A percentile compares a stretch with the other conserved stretches of the same genome.
Evolutionary conservation across 352 stramenopile species (phyloP).

Genomic region (Globisporangium nunn): DNA sequence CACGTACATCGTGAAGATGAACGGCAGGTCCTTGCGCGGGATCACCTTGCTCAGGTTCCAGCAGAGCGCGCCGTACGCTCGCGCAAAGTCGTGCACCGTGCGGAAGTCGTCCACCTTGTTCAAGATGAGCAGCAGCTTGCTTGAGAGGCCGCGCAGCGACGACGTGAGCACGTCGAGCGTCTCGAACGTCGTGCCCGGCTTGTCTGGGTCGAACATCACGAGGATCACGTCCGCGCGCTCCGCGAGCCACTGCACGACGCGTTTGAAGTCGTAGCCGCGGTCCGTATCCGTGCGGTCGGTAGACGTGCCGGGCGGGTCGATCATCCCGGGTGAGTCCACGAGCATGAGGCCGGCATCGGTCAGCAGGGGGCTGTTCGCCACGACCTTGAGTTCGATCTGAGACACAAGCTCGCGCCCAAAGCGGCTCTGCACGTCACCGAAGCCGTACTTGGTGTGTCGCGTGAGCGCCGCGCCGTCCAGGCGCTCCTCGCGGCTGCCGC

Average conservation of each 20-base stretch:
- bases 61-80: constrained; percentile 78
- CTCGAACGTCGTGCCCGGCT: constrained; percentile 84
- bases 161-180: constrained; percentile 82
- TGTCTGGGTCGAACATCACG: constrained; percentile 88
- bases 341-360: constrained; percentile 80
- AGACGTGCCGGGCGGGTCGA: constrained; percentile 63
- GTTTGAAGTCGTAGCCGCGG: constrained; percentile 84
- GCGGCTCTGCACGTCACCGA: constrained; percentile 70
- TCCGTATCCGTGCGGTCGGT: constrained; percentile 62
- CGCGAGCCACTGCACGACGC: constrained; percentile 81
- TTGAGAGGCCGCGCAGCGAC: constrained; percentile 65
- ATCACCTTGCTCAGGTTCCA: constrained; percentile 89
- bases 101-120: constrained; percentile 89
- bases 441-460: constrained; percentile 68
- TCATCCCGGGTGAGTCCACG: constrained; percentile 84
- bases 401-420: constrained; percentile 82
- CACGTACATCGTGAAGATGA: constrained; percentile 89
- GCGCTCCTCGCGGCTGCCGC: constrained; percentile 59
- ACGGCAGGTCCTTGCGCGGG: constrained; percentile 78
- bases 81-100: constrained; percentile 81
- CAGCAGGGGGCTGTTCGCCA: constrained; percentile 55
- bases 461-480: constrained; percentile 70
- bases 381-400: constrained; percentile 82
- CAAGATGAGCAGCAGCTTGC: constrained; percentile 78
- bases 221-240: constrained; percentile 82